Conservation (phyloP, 495 filamentous ascomycete genomes). For the Penicillium canariense region DNA sequence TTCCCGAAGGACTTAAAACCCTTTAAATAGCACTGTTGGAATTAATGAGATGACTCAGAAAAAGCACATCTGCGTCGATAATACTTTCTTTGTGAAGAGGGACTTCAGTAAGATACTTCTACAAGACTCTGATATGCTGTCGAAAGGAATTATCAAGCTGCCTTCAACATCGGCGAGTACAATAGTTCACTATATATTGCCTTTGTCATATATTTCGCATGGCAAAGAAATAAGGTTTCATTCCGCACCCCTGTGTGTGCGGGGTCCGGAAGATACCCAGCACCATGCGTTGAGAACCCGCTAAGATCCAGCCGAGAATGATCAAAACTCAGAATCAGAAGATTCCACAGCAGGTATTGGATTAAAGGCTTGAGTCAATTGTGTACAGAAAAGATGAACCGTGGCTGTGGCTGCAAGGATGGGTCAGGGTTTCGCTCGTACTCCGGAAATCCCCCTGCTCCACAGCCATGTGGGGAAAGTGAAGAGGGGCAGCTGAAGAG, state of each 20-base stretch:
- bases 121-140: neutral
- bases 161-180: too few relatives aligned
- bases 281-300: neutral
- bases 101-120: neutral
- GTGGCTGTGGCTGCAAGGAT: neutral
- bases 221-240: neutral
- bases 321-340: neutral
- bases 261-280: neutral
- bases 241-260: slow-evolving; percentile 2
- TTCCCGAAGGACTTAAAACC: too few relatives aligned
- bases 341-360: neutral
- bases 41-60: neutral
- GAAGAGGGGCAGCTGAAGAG: neutral
- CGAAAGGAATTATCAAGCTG: neutral
- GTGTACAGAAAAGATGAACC: neutral
- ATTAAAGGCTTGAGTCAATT: neutral
- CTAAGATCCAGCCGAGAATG: neutral
- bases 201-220: too few relatives aligned
- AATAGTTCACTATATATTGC: too few relatives aligned
- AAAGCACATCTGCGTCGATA: neutral
- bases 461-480: slow-evolving; percentile 17
- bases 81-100: neutral
- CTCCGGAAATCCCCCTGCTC: slow-evolving; percentile 30
- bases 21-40: too few relatives aligned
- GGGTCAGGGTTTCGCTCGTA: neutral